Evolutionary conservation across 2,329 filamentous ascomycete genomes (phyloP).

Genomic region (Fusarium floridanum): DNA sequence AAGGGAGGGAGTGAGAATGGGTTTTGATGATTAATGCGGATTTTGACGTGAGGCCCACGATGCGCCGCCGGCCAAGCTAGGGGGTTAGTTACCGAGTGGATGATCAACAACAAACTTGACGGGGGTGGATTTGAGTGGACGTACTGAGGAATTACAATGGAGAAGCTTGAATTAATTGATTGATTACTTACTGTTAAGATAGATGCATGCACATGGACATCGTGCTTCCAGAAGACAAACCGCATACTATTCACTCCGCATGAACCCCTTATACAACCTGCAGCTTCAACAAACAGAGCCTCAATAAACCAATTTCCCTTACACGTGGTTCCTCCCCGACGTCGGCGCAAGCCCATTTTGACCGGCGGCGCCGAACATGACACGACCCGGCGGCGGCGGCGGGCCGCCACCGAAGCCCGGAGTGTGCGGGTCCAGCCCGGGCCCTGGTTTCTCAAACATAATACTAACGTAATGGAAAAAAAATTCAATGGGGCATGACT

Average conservation of each 20-base stretch:
- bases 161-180: not conserved
- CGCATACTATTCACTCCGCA: not conserved
- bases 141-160: not conserved
- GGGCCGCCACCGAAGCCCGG: not conserved
- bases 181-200: not conserved
- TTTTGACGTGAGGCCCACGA: not conserved
- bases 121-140: not conserved
- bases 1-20: not conserved
- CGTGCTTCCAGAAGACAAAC: not conserved
- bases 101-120: not conserved
- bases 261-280: not conserved
- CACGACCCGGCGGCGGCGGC: not conserved
- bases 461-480: conserved; percentile 1
- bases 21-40: not conserved
- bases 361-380: not conserved
- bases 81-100: not conserved
- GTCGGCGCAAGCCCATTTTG: not conserved
- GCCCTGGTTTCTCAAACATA: conserved; percentile 4
- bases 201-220: not conserved
- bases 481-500: not conserved
- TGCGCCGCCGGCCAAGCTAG: not conserved
- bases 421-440: not conserved
- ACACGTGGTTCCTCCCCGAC: not conserved
- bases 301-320: not conserved
- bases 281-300: not conserved